phyloP scores from a whole-genome alignment of 2,329 filamentous ascomycete genomes.

The Aspergillus aculeatinus region DNA sequence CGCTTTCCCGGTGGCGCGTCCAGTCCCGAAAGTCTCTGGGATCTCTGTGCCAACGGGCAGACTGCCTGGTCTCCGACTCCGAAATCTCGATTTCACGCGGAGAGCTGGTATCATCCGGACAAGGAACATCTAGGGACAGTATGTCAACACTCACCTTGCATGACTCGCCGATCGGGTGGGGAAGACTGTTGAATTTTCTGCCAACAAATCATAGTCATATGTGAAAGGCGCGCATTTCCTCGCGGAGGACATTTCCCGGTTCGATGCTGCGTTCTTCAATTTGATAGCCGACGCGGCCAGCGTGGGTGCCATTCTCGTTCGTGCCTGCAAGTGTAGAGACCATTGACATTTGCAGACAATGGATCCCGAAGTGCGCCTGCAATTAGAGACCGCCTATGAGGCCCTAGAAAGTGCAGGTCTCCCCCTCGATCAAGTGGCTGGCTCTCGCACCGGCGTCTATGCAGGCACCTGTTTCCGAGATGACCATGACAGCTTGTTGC shows the following conservation, averaged over 20 bases:
- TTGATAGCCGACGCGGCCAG: slow-evolving; percentile 11
- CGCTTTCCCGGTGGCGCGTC: slow-evolving; percentile 26
- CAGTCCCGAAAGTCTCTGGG: slow-evolving; percentile 25
- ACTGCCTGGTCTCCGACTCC: slow-evolving; percentile 26
- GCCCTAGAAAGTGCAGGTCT: slow-evolving; percentile 18
- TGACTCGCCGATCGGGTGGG: background rate
- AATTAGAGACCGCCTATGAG: slow-evolving; percentile 24
- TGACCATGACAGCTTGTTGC: slow-evolving; percentile 16
- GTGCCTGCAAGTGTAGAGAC: background rate
- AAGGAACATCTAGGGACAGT: slow-evolving; percentile 6
- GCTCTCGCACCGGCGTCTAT: slow-evolving; percentile 23
- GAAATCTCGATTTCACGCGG: slow-evolving; percentile 18
- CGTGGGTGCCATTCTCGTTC: background rate
- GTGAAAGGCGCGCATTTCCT: slow-evolving; percentile 16
- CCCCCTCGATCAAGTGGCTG: slow-evolving; percentile 18
- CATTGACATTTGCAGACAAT: background rate
- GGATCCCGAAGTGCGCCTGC: slow-evolving; percentile 17
- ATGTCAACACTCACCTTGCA: background rate
- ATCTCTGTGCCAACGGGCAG: slow-evolving; percentile 20
- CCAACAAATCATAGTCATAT: slow-evolving; percentile 1
- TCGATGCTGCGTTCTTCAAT: slow-evolving; percentile 20
- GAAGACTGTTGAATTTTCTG: background rate
- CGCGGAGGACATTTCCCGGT: slow-evolving; percentile 11
- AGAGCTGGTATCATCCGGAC: slow-evolving; percentile 16
- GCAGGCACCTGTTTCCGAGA: slow-evolving; percentile 24